Conservation (phyloP, 2,329 filamentous ascomycete genomes). For the Colletotrichum tofieldiae region DNA sequence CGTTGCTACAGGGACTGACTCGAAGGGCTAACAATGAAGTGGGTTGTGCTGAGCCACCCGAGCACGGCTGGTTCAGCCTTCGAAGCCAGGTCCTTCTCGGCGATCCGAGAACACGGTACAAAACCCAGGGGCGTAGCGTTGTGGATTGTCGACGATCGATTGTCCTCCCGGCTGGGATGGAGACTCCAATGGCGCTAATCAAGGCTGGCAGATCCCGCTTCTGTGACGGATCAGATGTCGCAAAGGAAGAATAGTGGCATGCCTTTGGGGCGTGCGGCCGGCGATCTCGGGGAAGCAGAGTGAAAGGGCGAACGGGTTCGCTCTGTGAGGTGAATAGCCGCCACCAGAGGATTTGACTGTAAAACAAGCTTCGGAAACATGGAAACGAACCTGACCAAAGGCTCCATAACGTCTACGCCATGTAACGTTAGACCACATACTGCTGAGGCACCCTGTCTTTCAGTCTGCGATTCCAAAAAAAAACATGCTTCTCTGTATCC, state of each 20-base stretch:
- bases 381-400: background rate
- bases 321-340: background rate
- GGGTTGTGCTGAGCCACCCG: background rate
- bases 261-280: background rate
- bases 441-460: background rate
- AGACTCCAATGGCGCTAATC: constrained; percentile 6
- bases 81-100: background rate
- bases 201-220: constrained; percentile 2
- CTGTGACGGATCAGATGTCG: background rate
- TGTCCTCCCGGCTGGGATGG: constrained; percentile 3
- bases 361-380: constrained; percentile 4
- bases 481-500: background rate
- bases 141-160: constrained; percentile 17
- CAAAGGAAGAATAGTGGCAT: background rate
- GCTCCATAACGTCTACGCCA: background rate
- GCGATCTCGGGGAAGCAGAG: background rate
- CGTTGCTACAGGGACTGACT: constrained; percentile 22
- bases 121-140: background rate
- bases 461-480: no score
- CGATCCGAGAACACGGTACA: constrained; percentile 16
- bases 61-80: constrained; percentile 2
- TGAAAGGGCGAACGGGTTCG: constrained; percentile 7
- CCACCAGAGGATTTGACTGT: background rate
- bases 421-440: constrained; percentile 8
- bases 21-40: background rate